phyloP scores from a whole-genome alignment of 2,329 filamentous ascomycete species.

The Cladophialophora carrionii region DNA sequence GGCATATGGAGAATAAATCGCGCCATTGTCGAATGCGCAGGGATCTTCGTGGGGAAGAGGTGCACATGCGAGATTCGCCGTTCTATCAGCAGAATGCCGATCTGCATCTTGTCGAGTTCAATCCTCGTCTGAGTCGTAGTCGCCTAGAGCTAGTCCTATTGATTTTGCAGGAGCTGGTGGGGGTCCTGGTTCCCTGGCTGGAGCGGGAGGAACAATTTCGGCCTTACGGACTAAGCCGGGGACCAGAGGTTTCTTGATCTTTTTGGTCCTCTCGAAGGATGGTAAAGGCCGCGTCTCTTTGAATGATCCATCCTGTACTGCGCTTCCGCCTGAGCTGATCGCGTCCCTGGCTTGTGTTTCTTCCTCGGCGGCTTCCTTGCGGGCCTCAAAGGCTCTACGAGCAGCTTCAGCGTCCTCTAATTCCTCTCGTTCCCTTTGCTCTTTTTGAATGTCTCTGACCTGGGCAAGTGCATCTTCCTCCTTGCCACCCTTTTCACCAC shows the following conservation, averaged over 20 bases:
- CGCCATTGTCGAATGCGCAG: background rate
- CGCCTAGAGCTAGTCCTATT: conserved; percentile 32
- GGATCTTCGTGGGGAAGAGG: background rate
- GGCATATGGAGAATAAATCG: conserved; percentile 2
- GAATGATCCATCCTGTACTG: conserved; percentile 38
- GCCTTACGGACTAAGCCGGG: conserved; percentile 78
- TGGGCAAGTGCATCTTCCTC: conserved; percentile 61
- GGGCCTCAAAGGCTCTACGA: conserved; percentile 72
- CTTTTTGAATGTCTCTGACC: conserved; percentile 59
- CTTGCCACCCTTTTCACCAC: conserved; percentile 68
- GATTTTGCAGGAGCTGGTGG: conserved; percentile 14
- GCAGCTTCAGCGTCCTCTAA: conserved; percentile 83
- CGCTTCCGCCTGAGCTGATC: conserved; percentile 41
- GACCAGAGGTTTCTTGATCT: conserved; percentile 83
- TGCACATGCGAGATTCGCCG: background rate
- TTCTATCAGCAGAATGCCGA: background rate
- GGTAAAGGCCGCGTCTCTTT: conserved; percentile 52
- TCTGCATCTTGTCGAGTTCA: conserved; percentile 11
- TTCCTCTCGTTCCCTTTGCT: conserved; percentile 68
- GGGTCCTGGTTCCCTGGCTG: conserved; percentile 12
- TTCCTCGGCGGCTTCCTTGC: conserved; percentile 57
- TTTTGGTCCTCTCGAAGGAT: conserved; percentile 74
- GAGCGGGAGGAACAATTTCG: conserved; percentile 12
- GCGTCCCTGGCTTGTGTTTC: conserved; percentile 53
- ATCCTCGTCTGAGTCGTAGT: conserved; percentile 37